Percentiles rank a stretch among this genome's conserved stretches.
Evolutionary conservation across 306 rosid species (phyloP).

Genomic region (Cucurbita pepo): DNA sequence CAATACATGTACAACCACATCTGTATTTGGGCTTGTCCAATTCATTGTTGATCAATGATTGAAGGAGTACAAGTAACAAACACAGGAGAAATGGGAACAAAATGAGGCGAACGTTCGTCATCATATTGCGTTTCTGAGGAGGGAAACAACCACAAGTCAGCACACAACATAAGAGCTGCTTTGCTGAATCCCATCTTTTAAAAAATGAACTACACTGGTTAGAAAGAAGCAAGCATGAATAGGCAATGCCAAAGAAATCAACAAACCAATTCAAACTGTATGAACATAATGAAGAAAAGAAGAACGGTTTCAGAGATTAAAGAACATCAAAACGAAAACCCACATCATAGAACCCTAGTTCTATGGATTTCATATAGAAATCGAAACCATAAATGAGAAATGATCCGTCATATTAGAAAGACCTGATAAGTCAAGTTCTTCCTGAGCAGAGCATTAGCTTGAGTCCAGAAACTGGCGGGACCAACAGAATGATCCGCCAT

Average conservation of each 20-base stretch:
- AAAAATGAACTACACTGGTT: too few species aligned
- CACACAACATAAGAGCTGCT: too few species aligned
- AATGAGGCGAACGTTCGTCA: conserved; percentile 42
- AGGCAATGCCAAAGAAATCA: too few species aligned
- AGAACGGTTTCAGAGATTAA: too few species aligned
- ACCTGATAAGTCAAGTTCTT: conserved; percentile 79
- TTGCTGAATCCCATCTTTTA: too few species aligned
- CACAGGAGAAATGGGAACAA: conserved; percentile 47
- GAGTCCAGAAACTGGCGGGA: conserved; percentile 63
- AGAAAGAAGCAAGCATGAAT: too few species aligned
- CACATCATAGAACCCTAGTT: neutral
- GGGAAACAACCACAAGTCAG: neutral
- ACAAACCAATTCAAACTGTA: too few species aligned
- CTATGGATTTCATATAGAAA: neutral
- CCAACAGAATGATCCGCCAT: conserved; percentile 29
- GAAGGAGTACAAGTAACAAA: conserved; percentile 37
- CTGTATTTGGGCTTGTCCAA: conserved; percentile 40
- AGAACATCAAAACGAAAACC: neutral
- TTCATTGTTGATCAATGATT: conserved; percentile 18
- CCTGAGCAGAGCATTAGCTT: conserved; percentile 75
- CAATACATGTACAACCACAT: conserved; percentile 52
- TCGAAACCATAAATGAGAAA: neutral
- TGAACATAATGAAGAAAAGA: too few species aligned
- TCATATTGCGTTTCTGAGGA: conserved; percentile 55
- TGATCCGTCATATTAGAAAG: neutral